Evolutionary conservation across 2,329 filamentous ascomycete species (phyloP), one percentile per base, ranked within the genome.

Genomic region (Cercospora janseana): DNA sequence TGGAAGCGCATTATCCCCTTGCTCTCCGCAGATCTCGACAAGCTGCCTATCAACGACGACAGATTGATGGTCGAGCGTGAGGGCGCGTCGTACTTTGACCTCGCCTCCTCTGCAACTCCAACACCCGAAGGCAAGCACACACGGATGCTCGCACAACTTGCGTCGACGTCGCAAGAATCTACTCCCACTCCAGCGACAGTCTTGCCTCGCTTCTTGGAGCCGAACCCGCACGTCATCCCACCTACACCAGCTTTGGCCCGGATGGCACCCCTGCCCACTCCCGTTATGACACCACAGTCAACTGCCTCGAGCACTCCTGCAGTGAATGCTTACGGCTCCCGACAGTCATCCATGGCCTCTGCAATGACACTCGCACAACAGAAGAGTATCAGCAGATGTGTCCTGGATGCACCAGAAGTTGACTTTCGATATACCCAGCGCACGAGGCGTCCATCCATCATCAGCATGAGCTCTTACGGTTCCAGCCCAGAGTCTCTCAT

Each of bases 401-500:
- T 74, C 49, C 67, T 80, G 32, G 80, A 83, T 61, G 54, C 50
- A 24, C 67, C 63, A 29, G 69, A 67, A 31, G 56, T 71, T 60
- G 71, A 72, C n/a, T 34, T 57, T 71, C 60, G 71, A 72, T 13
- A 75, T 75, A 55, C 74, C 71, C 16, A 45, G 40, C 57, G 66
- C 68, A 69, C 67, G 44, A 69, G 73, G 55, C 75, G 66, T 58
- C 71, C 66, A 52, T 77, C 72, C 58, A 68, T 71, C 70, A 76
- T 75, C 63, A 77, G 72, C 48, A 76, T 77, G 16, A 72, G 74
- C 20, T 81, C 79, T 3, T 78, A 74, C 35, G 67, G 67, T 15
- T 78, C 44, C 6, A 79, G 76, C 34, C 81, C 81, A n/a, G 80
- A 83, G 56, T 83, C 81, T 26, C 80, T 83, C 76, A 68, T 82